Percentiles rank a stretch among this genome's conserved stretches.
phyloP scores from a whole-genome alignment of 2,329 filamentous ascomycete species.

The Curvularia sp. region DNA sequence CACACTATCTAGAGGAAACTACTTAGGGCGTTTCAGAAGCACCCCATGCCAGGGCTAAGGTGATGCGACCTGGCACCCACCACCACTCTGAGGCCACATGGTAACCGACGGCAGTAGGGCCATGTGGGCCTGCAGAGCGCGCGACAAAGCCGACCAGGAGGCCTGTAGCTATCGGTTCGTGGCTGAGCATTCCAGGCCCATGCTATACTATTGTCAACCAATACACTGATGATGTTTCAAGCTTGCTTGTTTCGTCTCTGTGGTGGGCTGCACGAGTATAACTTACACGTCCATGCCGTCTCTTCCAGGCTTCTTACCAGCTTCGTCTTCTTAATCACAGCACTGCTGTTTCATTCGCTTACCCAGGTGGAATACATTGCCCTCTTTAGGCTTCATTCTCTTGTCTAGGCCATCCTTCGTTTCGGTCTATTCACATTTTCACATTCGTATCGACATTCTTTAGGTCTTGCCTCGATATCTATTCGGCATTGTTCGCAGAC shows the following conservation, averaged over 20 bases:
- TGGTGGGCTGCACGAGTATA: conserved; percentile 36
- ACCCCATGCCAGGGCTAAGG: conserved; percentile 24
- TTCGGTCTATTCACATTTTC: conserved; percentile 26
- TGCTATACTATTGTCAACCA: conserved; percentile 19
- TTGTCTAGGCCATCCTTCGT: conserved; percentile 30
- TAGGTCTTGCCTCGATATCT: conserved; percentile 32
- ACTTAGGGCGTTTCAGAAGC: conserved; percentile 44
- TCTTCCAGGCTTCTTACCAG: conserved; percentile 13
- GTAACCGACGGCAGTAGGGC: conserved; percentile 25
- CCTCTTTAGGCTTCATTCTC: conserved; percentile 26
- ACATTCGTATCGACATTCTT: conserved; percentile 28
- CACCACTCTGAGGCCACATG: conserved; percentile 17
- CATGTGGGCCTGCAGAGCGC: conserved; percentile 37
- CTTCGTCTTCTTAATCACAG: conserved; percentile 28
- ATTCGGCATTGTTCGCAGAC: conserved; percentile 17
- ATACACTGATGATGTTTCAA: conserved; percentile 32
- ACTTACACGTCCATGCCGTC: conserved; percentile 27
- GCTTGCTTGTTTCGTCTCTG: conserved; percentile 35
- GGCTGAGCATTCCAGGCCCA: conserved; percentile 36
- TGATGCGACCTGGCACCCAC: conserved; percentile 29
- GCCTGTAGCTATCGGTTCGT: conserved; percentile 27
- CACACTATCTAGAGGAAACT: conserved; percentile 24
- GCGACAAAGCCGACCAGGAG: conserved; percentile 41
- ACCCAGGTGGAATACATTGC: conserved; percentile 41
- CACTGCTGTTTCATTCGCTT: conserved; percentile 27